A percentile compares a stretch with the other conserved stretches of the same genome.
These are phyloP conservation scores for Fragosphaeria purpurea DNA, from an alignment of 2,329 filamentous ascomycete species.

Conservation along the genomic window DNA sequence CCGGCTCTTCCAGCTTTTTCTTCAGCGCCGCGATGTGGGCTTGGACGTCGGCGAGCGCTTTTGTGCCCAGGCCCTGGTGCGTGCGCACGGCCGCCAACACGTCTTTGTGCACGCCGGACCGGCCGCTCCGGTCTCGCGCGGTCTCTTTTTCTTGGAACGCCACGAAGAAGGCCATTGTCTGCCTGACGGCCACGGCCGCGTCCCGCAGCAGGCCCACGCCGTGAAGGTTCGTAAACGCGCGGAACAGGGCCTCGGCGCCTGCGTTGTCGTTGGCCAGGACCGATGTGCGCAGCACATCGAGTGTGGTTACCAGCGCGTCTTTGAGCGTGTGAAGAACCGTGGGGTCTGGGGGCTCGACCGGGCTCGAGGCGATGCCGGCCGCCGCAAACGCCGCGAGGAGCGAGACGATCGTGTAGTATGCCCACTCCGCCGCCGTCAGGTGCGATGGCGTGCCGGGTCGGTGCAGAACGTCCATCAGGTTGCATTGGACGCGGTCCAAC, in stretches of 20 bases:
- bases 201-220: constrained; percentile 28
- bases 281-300: constrained; percentile 8
- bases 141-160: constrained; percentile 22
- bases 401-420: constrained; percentile 34
- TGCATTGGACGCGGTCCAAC: constrained; percentile 31
- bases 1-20: constrained; percentile 20
- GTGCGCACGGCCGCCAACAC: constrained; percentile 22
- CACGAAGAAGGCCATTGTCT: constrained; percentile 21
- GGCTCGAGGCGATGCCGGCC: constrained; percentile 13
- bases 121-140: constrained; percentile 23
- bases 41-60: constrained; percentile 20
- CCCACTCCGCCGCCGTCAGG: constrained; percentile 32
- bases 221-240: constrained; percentile 24
- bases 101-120: constrained; percentile 23
- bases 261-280: neutral
- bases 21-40: constrained; percentile 22
- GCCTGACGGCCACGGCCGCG: constrained; percentile 22
- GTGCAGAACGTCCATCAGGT: constrained; percentile 30
- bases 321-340: neutral
- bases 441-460: constrained; percentile 12
- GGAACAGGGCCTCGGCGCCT: constrained; percentile 13
- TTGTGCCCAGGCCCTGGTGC: constrained; percentile 5
- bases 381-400: constrained; percentile 25
- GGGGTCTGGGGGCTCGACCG: neutral
- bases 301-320: constrained; percentile 6